Conservation (phyloP, 345 rosid genomes). For the Crucihimalaya himalaica region DNA sequence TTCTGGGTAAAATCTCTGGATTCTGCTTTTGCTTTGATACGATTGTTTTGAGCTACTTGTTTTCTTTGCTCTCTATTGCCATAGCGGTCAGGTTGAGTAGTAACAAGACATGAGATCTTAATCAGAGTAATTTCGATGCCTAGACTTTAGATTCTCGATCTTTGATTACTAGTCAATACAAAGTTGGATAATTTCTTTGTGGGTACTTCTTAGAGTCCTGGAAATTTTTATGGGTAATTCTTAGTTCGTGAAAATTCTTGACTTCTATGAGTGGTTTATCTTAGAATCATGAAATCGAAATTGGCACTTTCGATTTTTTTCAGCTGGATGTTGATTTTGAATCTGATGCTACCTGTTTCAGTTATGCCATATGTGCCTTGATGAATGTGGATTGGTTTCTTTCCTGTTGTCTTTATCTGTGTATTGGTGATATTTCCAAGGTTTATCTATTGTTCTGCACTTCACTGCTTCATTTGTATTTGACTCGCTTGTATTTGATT, state of each 20-base stretch:
- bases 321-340: not conserved
- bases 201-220: conserved; percentile 6
- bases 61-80: not conserved
- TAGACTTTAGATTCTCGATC: conserved; percentile 24
- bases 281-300: not conserved
- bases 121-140: conserved; percentile 35
- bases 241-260: not conserved
- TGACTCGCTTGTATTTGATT: conserved; percentile 2
- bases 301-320: conserved; percentile 1
- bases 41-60: conserved; percentile 19
- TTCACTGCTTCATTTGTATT: not conserved
- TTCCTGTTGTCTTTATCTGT: conserved; percentile 9
- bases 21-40: conserved; percentile 18
- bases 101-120: conserved; percentile 22
- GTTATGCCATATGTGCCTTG: not conserved
- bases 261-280: not conserved
- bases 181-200: not conserved
- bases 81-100: not conserved
- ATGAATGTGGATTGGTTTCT: not conserved
- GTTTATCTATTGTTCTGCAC: conserved; percentile 5
- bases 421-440: conserved; percentile 14
- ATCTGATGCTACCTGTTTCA: not conserved
- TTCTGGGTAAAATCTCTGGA: conserved; percentile 32
- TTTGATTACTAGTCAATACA: conserved; percentile 15
- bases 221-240: conserved; percentile 1